These are phyloP conservation scores for Colletotrichum cuscutae DNA, from an alignment of 2,329 filamentous ascomycete genomes.

Conservation along the genomic window DNA sequence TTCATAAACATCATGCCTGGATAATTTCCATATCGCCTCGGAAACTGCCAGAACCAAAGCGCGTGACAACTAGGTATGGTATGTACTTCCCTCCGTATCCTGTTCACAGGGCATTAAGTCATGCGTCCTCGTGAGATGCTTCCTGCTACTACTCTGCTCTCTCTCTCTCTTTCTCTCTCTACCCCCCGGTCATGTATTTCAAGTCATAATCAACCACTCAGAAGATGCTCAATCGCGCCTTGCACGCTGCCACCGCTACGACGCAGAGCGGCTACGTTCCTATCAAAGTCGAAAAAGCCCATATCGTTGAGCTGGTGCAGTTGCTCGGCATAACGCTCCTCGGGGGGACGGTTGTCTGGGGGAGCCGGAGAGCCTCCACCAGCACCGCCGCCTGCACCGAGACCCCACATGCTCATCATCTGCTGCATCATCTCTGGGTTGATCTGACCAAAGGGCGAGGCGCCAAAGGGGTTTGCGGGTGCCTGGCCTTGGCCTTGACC, in stretches of 20 bases:
- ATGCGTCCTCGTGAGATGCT: background rate
- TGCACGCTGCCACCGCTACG: slow-evolving; percentile 94
- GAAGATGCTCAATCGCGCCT: slow-evolving; percentile 83
- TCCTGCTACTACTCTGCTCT: background rate
- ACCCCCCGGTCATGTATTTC: background rate
- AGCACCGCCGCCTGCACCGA: slow-evolving; percentile 46
- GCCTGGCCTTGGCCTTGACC: slow-evolving; percentile 40
- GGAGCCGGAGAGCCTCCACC: slow-evolving; percentile 61
- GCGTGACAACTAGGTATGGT: slow-evolving; percentile 25
- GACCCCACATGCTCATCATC: slow-evolving; percentile 61
- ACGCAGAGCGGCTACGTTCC: slow-evolving; percentile 88
- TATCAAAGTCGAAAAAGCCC: slow-evolving; percentile 97
- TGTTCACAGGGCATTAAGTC: slow-evolving; percentile 25
- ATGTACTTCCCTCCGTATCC: slow-evolving; percentile 23
- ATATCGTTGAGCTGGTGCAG: slow-evolving; percentile 96
- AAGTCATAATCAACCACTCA: slow-evolving; percentile 47
- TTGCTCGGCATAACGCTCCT: slow-evolving; percentile 92
- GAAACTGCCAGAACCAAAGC: slow-evolving; percentile 28
- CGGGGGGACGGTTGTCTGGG: slow-evolving; percentile 86
- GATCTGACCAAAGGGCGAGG: slow-evolving; percentile 52
- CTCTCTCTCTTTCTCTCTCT: background rate
- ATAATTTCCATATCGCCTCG: slow-evolving; percentile 24
- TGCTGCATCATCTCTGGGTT: slow-evolving; percentile 67
- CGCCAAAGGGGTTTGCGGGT: slow-evolving; percentile 50
- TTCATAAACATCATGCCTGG: slow-evolving; percentile 32